Evolutionary conservation across 495 filamentous ascomycete genomes (phyloP).

Genomic region (Jackrogersella minutella): DNA sequence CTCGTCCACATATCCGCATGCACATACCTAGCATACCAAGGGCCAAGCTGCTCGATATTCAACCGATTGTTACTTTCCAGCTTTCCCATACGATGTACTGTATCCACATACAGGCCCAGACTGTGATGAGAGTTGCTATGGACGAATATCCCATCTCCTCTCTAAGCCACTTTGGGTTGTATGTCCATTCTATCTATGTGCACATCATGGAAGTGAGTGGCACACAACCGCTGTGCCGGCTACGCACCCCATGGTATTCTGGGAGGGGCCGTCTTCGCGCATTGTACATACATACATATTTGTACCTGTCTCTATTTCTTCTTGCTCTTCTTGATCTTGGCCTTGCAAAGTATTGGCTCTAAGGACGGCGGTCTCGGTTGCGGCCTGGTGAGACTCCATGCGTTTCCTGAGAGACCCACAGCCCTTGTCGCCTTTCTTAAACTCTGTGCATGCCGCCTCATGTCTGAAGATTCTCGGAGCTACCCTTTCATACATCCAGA

Average conservation of each 20-base stretch:
- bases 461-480: conserved; percentile 36
- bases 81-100: neutral
- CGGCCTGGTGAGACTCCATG: conserved; percentile 42
- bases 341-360: conserved; percentile 36
- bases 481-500: conserved; percentile 49
- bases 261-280: no score
- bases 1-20: conserved; percentile 26
- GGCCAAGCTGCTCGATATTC: conserved; percentile 19
- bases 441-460: conserved; percentile 40
- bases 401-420: conserved; percentile 41
- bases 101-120: conserved; percentile 16
- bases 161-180: conserved; percentile 31
- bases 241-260: conserved; percentile 6
- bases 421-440: conserved; percentile 56
- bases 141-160: conserved; percentile 17
- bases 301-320: neutral
- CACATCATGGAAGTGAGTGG: conserved; percentile 41
- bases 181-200: conserved; percentile 32
- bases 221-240: conserved; percentile 26
- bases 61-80: conserved; percentile 35
- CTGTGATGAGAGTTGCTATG: conserved; percentile 24
- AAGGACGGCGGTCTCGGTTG: conserved; percentile 40
- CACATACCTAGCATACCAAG: conserved; percentile 20
- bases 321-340: conserved; percentile 33
- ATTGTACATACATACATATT: neutral